A percentile compares a stretch with the other conserved stretches of the same genome.
Conservation (phyloP, 495 filamentous ascomycete species). For the Acidiella bohemica region DNA sequence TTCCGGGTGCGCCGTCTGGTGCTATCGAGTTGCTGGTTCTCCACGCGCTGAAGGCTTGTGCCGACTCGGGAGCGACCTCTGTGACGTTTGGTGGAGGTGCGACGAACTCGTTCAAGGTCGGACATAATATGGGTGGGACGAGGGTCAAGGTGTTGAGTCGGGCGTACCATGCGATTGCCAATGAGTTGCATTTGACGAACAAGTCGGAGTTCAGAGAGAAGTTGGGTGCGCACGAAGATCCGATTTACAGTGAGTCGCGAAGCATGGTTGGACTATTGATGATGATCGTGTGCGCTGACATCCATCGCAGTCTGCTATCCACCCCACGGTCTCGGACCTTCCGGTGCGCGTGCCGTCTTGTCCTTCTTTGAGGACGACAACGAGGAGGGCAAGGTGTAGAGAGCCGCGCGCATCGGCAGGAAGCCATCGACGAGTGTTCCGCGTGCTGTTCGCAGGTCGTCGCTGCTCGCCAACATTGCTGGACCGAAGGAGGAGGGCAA, state of each 20-base stretch:
- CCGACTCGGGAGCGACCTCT: conserved; percentile 44
- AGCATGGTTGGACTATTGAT: neutral
- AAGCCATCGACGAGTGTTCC: too few relatives aligned
- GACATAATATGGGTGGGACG: conserved; percentile 60
- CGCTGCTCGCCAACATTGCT: too few relatives aligned
- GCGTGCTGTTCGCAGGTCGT: too few relatives aligned
- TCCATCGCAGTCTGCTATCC: conserved; percentile 52
- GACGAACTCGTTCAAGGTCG: conserved; percentile 49
- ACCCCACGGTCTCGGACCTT: conserved; percentile 61
- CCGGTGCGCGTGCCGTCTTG: conserved; percentile 60
- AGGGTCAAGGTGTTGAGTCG: conserved; percentile 59
- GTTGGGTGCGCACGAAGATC: conserved; percentile 62
- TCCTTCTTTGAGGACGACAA: conserved; percentile 69
- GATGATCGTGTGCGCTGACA: neutral
- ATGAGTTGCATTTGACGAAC: conserved; percentile 60
- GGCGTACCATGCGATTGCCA: conserved; percentile 63
- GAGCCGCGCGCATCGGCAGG: conserved; percentile 1
- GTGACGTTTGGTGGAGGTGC: conserved; percentile 76
- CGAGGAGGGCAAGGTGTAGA: conserved; percentile 24
- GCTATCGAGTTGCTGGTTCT: conserved; percentile 70
- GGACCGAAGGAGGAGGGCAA: too few relatives aligned
- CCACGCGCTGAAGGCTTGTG: conserved; percentile 57
- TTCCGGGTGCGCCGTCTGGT: conserved; percentile 63
- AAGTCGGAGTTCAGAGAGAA: conserved; percentile 84
- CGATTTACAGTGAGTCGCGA: conserved; percentile 39